These are phyloP conservation scores for Leptoxyphium fumago DNA, from an alignment of 2,329 filamentous ascomycete genomes.

Conservation along the genomic window DNA sequence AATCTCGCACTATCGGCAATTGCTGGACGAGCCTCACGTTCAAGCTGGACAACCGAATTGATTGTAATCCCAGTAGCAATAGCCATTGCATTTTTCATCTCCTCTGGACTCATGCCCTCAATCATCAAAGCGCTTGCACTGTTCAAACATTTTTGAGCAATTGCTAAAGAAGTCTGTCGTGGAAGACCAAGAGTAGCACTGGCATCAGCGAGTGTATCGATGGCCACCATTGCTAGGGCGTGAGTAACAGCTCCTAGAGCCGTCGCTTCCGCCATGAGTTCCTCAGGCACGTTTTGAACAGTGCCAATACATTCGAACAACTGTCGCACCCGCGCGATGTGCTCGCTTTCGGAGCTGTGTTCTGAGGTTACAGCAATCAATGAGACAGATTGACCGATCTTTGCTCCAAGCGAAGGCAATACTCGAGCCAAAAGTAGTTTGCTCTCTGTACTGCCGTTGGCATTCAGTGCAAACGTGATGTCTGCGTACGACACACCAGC, in stretches of 20 bases:
- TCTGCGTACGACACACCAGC: not conserved
- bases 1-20: not conserved
- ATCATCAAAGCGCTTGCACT: not conserved
- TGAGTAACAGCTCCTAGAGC: not conserved
- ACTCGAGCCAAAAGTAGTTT: not conserved
- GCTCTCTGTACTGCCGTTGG: not conserved
- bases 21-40: not conserved
- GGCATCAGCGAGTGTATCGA: not conserved
- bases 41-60: not conserved
- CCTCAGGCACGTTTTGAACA: not conserved
- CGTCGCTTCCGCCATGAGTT: not conserved
- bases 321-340: not conserved
- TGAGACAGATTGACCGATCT: not conserved
- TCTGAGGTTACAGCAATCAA: not conserved
- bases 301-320: not conserved
- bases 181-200: not conserved
- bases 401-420: not conserved
- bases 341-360: not conserved
- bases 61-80: not conserved
- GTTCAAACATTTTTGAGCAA: not conserved
- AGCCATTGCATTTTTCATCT: not conserved
- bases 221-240: not conserved
- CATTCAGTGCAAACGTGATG: not conserved
- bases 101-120: not conserved
- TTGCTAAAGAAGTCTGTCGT: not conserved